Conservation (phyloP, 352 stramenopile species). For the Heterotrichella gracilis region DNA sequence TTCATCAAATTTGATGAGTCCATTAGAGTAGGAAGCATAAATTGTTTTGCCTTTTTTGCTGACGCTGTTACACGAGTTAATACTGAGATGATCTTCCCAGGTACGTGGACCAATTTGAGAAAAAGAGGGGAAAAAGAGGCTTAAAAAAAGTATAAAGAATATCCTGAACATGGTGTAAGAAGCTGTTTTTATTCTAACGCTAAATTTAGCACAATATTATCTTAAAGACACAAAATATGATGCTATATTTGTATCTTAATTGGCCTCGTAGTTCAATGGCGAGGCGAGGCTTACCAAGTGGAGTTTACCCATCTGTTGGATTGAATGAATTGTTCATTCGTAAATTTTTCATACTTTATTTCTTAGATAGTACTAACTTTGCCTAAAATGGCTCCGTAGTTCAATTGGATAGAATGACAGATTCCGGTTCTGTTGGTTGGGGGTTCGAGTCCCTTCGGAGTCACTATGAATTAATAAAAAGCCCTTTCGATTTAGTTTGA, state of each 20-base stretch:
- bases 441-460: no score
- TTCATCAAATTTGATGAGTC: not conserved
- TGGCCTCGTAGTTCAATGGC: not conserved
- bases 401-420: no score
- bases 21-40: not conserved
- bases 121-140: not conserved
- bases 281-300: no score
- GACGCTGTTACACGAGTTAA: not conserved
- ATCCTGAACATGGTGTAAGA: not conserved
- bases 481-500: no score
- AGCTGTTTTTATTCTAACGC: not conserved
- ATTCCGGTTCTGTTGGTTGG: no score
- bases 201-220: not conserved
- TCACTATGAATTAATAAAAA: no score
- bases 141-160: not conserved
- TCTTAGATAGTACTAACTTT: no score
- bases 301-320: no score
- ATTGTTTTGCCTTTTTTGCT: not conserved
- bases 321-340: no score
- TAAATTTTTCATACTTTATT: no score
- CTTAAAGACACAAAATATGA: not conserved
- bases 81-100: not conserved
- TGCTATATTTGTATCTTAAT: not conserved
- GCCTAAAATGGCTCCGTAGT: no score
- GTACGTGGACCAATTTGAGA: not conserved